Base-by-base conservation (phyloP, 2,329 filamentous ascomycete genomes). In the Penicillium sp. region DNA sequence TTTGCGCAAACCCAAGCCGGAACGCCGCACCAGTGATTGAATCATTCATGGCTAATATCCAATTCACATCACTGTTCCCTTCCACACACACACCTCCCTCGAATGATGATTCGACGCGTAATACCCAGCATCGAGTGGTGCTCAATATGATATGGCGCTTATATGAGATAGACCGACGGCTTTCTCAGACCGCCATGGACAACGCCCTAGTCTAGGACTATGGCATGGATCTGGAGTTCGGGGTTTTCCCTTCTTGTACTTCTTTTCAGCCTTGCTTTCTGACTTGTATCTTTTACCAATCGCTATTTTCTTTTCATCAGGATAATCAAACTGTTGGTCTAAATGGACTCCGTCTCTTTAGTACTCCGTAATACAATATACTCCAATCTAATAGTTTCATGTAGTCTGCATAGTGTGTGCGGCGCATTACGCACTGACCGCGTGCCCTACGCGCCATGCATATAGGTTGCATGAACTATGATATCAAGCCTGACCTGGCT, bases 1-100 rank as follows among this genome's bases (percentile, higher is more conserved):
- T 73, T 76, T 94, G 74, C 92, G 86, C 60, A 80, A 84, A 64
- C 66, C 70, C 3, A 70, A 73, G 34, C 74, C 75, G 3, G 75
- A 76, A 61, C 67, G 75, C 53, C 69, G 73, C 36, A 63, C 67
- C 46, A 71, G 64, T 48, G 64, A 70, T 43, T 64, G 53, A 58
- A 42, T 48, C n/a, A n/a, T 24, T 14, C n/a, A 5, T 13, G 34
- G 34, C 34, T n/a, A n/a, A n/a, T 36, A 5, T n/a, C 13, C 14
- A 34, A 36, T 36, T 13, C 11, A 34, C 34, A 36, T n/a, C 13
- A 14, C 13, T n/a, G 13, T 36, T n/a, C n/a, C 14, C 16, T 46
- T 47, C 21, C 34, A 39, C 40, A n/a, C 27, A 40, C 40, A 42
- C 24, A 43, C 29, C 27, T 42, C 40, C 46, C 39, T 21, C 18